Base-by-base conservation (phyloP, 345 rosid species). In the Balakata baccata region DNA sequence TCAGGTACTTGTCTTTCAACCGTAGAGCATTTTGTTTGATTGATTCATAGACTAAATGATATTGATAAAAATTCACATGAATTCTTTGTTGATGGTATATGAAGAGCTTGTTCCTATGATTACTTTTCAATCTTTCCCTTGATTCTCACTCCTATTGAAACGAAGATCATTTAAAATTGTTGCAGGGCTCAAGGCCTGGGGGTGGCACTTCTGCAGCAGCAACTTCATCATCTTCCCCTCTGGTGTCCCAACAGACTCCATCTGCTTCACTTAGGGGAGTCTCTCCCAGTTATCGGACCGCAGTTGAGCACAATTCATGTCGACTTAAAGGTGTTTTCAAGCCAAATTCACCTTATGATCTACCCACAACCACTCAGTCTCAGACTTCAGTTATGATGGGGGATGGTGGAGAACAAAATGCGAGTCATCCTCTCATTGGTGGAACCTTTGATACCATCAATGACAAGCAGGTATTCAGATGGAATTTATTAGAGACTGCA, bases 281-380 rank as follows among this genome's bases (percentile, higher is more conserved):
- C 65, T 83, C 91, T 66, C 81, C 96, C 60, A 87, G 88, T 66
- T 87, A 67, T 69, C 86, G 43, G 71, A 84, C 88, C 79, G 80
- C 94, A 49, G 81, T 81, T 64, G 99, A 93, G 72, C 84, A 88
- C 84, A 87, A 84, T 83, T 71, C 96, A 69, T 79, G 87, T 77
- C 88, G 78, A 63, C 80, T 86, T 89, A 93, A 91, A 87, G 90
- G 96, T 81, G 88, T 89, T 81, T 91, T 88, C 77, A 62, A 83
- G 77, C 96, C 96, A 38, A 80, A 75, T 66, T 75, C 92, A 51
- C 86, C 89, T 57, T 90, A 85, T 82, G 95, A 90, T 84, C 64
- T 84, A 53, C 79, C 87, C 66, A 71, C 83, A 64, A 76, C 72
- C 74, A 78, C 71, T 75, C 86, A 50, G 23, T 53, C 86, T 67